Evolutionary conservation across 78 protist species (phyloP), one percentile per base, ranked within the genome.

Genomic region (Isochrysis galbana): DNA sequence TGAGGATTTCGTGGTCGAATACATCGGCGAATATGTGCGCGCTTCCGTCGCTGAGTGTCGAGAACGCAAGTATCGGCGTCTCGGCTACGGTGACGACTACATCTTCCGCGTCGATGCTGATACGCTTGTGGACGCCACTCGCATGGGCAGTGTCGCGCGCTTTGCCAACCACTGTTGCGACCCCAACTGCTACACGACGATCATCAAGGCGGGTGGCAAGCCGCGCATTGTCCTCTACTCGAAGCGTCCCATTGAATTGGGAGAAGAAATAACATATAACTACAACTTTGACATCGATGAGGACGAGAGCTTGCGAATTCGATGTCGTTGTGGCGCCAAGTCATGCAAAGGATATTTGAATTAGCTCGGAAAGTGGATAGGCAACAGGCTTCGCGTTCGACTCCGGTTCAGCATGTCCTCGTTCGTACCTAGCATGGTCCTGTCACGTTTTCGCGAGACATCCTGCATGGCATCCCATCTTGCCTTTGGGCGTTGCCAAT

Each of bases 141-240:
- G 44, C 55, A 93, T 44, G 39, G 99, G 99, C 22, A 94, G 95
- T 92, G 51, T 97, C 1, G 99, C 99, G 0, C 91, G 99, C 46
- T 99, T 97, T 94, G 98, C 98, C 80, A 99, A 99, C 92, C 99
- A 99, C 94, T 93, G 96, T 69, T 99, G 99, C 92, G 99, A 97
- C 29, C 99, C 99, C 47, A 99, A 98, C 95, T 98, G 99, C 94
- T 90, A 70, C 19, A 99, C 99, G 11, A 72, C 96, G 51, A 82
- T 98, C 69, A 61, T 99, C 39, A 87, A 34, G 0, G 95, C 91
- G 29, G 96, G 93, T n/a, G 93, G 87, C 61, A 87, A 34, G 72
- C 38, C 14, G 55, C 90, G 90, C 26, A 54, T 87, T 67, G 90
- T 87, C 0, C 69, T 98, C 32, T 98, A 97, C 91, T 92, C 99